Base-by-base conservation (phyloP, 2,329 filamentous ascomycete species). In the Sphaceloma murrayae region DNA sequence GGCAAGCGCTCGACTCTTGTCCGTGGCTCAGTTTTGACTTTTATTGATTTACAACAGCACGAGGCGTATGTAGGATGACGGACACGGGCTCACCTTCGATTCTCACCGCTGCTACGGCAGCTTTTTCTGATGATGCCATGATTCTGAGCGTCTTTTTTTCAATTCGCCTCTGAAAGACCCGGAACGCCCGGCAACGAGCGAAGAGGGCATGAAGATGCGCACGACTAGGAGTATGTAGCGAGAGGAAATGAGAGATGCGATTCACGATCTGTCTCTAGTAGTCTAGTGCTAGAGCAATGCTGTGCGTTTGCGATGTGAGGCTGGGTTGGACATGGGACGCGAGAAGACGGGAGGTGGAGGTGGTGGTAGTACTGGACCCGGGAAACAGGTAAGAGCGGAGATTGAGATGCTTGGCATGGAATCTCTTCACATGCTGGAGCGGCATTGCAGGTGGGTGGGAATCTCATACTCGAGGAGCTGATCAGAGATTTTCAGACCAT, bases 181-280 rank as follows among this genome's bases (percentile, higher is more conserved):
- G 16, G 16, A 22, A 26, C 34, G 34, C 34, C 29, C n/a, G 34
- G 34, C 34, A 21, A 39, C 34, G 21, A 39, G 34, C 22, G 21
- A 39, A 22, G 34, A 39, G 19, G 34, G 22, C 14, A 36, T 11
- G 33, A n/a, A 31, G 4, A 31, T 31, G 29, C n/a, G n/a, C n/a
- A n/a, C n/a, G 29, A 11, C 16, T 14, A 34, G 14, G 18, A 22
- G 13, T 39, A 26, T 13, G 29, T 27, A 39, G 34, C 18, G 17
- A 39, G 13, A 16, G 21, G 7, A 21, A 39, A 39, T 39, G 34
- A 39, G 34, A 39, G 21, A 27, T 39, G 34, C 11, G 19, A 22
- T 16, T 7, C 17, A 39, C 9, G 19, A 39, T 4, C 7, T 17
- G n/a, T 22, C n/a, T 2, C 5, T 18, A n/a, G n/a, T n/a, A n/a